Evolutionary conservation across 2,329 filamentous ascomycete genomes (phyloP).

Genomic region (Trichophyton equinum): DNA sequence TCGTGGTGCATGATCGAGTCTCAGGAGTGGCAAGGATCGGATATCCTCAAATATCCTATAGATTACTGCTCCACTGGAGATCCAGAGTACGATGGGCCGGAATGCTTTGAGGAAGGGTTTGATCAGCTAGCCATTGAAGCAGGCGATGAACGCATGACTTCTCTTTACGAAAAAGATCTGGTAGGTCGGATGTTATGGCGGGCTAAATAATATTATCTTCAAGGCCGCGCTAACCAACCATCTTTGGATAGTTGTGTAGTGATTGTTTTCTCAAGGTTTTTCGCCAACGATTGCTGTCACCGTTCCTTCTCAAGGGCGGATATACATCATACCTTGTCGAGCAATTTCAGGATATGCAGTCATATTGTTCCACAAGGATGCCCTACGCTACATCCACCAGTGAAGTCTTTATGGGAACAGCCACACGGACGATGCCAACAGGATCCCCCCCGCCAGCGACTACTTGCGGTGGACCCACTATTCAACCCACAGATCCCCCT

Average conservation of each 20-base stretch:
- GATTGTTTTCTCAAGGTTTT: constrained; percentile 16
- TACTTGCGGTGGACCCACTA: background rate
- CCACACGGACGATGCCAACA: constrained; percentile 5
- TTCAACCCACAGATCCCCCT: background rate
- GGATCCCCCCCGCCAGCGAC: background rate
- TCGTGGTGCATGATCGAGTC: background rate
- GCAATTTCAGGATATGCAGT: constrained; percentile 14
- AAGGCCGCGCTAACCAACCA: background rate
- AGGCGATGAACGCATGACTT: background rate
- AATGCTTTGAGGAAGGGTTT: background rate
- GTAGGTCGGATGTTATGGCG: background rate
- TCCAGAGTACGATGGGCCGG: background rate
- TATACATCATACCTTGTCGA: constrained; percentile 13
- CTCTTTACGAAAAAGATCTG: background rate
- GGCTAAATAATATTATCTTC: background rate
- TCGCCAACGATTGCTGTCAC: constrained; percentile 13
- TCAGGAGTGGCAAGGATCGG: background rate
- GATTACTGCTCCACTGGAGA: background rate
- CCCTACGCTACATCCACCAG: constrained; percentile 6
- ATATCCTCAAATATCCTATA: background rate
- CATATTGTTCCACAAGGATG: constrained; percentile 13
- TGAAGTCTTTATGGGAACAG: constrained; percentile 9
- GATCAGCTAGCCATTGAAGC: background rate
- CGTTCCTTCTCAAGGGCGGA: constrained; percentile 11
- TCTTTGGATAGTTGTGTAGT: constrained; percentile 7